These are phyloP conservation scores for Dioszegia aurantiaca DNA, from an alignment of 768 basidiomycete genomes.

Conservation along the genomic window DNA sequence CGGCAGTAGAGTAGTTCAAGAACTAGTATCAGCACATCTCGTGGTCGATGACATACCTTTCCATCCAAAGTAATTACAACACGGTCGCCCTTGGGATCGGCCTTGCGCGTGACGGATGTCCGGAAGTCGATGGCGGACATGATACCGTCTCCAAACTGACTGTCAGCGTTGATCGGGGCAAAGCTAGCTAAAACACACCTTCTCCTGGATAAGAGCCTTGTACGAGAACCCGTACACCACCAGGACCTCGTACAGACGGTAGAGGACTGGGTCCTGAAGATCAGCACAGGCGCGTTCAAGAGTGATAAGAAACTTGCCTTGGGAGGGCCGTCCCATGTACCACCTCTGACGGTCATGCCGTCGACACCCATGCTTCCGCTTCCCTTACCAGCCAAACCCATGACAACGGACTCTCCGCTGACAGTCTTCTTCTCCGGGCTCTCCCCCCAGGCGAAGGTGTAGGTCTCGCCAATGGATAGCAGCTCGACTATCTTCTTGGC, in stretches of 20 bases:
- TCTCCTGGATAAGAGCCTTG: constrained; percentile 49
- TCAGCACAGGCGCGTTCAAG: not conserved
- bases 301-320: constrained; percentile 26
- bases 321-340: constrained; percentile 41
- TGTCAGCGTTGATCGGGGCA: not conserved
- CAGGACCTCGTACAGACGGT: constrained; percentile 46
- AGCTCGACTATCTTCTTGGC: constrained; percentile 25
- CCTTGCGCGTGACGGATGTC: constrained; percentile 37
- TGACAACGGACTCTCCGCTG: constrained; percentile 15
- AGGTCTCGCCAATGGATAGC: constrained; percentile 12
- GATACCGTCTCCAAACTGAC: constrained; percentile 51
- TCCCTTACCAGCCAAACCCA: constrained; percentile 18
- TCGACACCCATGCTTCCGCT: constrained; percentile 25
- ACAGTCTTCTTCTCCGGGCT: constrained; percentile 14
- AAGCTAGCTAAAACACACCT: constrained; percentile 8
- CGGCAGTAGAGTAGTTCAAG: constrained; percentile 34
- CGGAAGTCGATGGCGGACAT: constrained; percentile 49
- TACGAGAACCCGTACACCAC: constrained; percentile 48
- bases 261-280: constrained; percentile 44
- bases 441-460: constrained; percentile 4
- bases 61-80: constrained; percentile 49
- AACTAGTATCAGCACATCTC: constrained; percentile 18
- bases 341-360: constrained; percentile 38
- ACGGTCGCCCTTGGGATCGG: constrained; percentile 47
- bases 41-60: constrained; percentile 25